phyloP scores from a whole-genome alignment of 345 rosid species.

The Pistacia integerrima region DNA sequence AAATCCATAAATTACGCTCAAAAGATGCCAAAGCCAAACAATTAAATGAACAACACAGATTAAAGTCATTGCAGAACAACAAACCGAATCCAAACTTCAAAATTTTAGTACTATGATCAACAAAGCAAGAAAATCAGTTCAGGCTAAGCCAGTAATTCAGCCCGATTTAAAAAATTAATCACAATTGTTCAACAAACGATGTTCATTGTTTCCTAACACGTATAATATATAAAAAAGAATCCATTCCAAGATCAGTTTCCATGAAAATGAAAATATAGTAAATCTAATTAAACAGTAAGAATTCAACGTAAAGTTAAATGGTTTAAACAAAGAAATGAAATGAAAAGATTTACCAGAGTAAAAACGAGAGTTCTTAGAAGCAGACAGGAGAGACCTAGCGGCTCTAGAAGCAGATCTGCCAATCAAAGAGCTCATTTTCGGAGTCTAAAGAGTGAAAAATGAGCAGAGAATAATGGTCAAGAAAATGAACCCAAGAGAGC shows the following conservation, averaged over 20 bases:
- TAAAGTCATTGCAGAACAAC: no score
- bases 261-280: neutral
- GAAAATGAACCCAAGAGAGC: neutral
- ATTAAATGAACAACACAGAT: no score
- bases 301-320: neutral
- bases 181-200: no score
- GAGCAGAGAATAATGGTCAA: neutral
- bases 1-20: neutral
- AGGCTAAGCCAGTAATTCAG: no score
- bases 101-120: no score
- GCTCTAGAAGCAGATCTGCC: conserved; percentile 81
- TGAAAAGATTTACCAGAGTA: conserved; percentile 49
- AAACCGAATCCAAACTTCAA: no score
- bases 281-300: neutral
- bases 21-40: neutral
- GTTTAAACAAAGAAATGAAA: neutral
- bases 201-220: no score
- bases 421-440: conserved; percentile 70
- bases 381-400: conserved; percentile 72
- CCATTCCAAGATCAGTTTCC: neutral
- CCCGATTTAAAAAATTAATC: neutral
- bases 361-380: conserved; percentile 63
- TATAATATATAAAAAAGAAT: no score
- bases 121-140: no score
- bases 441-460: neutral